Evolutionary conservation across 345 rosid genomes (phyloP), one percentile per base, ranked within the genome.

Genomic region (Eucalyptus pauciflora): DNA sequence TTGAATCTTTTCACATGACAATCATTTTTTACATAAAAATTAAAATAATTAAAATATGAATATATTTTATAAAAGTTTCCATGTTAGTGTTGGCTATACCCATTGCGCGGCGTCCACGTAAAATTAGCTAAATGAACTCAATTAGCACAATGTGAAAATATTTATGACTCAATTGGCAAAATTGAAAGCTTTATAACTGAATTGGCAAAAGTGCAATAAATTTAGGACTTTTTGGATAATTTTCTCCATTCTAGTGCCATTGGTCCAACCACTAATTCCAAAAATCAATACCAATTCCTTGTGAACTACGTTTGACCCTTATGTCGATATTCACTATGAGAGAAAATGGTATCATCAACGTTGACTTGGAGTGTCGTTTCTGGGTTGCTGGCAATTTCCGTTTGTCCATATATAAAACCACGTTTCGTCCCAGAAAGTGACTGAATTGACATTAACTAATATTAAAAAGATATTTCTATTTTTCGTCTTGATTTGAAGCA

Each of bases 21-120:
- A 56, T 56, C 29, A 56, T 8, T 22, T 22, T 56, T 56, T 22
- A 56, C 62, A 22, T 56, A 56, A 56, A 12, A 60, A 33, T 25
- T 10, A 58, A 58, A 60, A 60, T 12, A 60, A 60, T 25, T 25
- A 11, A 11, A 60, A 60, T 52, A 52, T 52, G 29, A 60, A 60
- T 25, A 60, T 60, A 60, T 60, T 10, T 25, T 22, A 2, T 56
- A 60, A 60, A 60, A 60, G 13, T 25, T 14, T 11, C 7, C 14
- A 60, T 7, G 3, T 60, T 60, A 25, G 14, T 12, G n/a, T 10
- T 10, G 3, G n/a, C 29, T 25, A 9, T 58, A 25, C 3, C 7
- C 29, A 24, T 5, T 10, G 1, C 9, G 0, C 1, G 7, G n/a
- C 2, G 1, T 58, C 29, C 27, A 58, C 3, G 8, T 58, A 10